Evolutionary conservation across 169 alveolate species (phyloP), one percentile per base, ranked within the genome.

Genomic region (Plasmodium ovale): DNA sequence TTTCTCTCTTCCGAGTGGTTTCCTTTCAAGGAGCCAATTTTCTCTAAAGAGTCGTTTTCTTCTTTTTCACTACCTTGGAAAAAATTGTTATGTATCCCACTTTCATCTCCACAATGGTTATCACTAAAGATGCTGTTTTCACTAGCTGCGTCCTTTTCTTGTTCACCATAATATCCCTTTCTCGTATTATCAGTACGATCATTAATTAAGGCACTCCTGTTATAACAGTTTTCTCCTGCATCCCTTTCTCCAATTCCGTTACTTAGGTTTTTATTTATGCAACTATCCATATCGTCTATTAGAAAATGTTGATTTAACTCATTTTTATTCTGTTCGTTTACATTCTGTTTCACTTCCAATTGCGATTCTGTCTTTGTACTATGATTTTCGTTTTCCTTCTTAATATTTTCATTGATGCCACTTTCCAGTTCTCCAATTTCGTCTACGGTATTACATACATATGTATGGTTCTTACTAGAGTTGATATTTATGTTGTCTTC

Each of bases 401-500:
- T 47, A 39, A 19, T 44, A 68, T 42, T 10, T 39, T 44, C 21
- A 16, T 29, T n/a, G 9, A 12, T 59, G 47, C 49, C 47, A 54
- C 29, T 39, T 69, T 27, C 19, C 14, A 10, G 7, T 69, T 37
- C 44, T 54, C 21, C 29, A 42, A 33, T 56, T 60, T 74, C 49
- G 9, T 39, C 31, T 42, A 54, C 10, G 35, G 0, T 67, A 37
- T 67, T 14, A 68, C 7, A 44, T 6, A 16, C 44, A 23, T 60
- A 14, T 56, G 19, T 14, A 12, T 74, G 64, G 16, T 51, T 59
- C 58, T 49, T 12, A n/a, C n/a, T n/a, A n/a, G n/a, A n/a, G 21
- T 49, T 42, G 5, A n/a, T 10, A 42, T 56, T 60, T 72, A 65
- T 53, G 25, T 53, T 19, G 21, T 64, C 85, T 59, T 60, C 85